Percentiles rank a stretch among this genome's conserved stretches.
Conservation (phyloP, 768 basidiomycete genomes). For the Termitomyces bulborhizus region DNA sequence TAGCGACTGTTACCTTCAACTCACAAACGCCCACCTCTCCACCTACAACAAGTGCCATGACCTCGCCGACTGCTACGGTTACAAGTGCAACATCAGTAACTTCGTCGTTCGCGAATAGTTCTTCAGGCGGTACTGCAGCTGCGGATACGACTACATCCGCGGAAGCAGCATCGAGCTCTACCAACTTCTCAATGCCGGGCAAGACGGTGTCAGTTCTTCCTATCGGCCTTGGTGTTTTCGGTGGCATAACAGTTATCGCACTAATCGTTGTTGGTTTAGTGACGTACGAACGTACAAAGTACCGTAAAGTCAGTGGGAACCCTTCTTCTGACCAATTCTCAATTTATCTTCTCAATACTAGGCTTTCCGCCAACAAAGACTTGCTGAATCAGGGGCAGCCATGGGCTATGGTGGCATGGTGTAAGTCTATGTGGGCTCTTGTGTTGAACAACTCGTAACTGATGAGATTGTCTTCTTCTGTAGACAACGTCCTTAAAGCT, state of each 20-base stretch:
- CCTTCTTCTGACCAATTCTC: neutral
- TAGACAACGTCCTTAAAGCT: conserved; percentile 15
- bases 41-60: neutral
- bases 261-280: conserved; percentile 78
- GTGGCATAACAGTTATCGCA: conserved; percentile 80
- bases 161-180: conserved; percentile 27
- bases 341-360: conserved; percentile 21
- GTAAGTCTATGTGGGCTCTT: conserved; percentile 20
- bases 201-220: conserved; percentile 71
- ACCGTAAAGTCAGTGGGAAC: conserved; percentile 59
- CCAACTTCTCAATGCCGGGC: conserved; percentile 62
- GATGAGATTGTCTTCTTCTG: neutral
- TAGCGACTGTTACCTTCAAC: conserved; percentile 9
- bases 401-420: conserved; percentile 59
- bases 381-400: conserved; percentile 53
- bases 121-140: conserved; percentile 11
- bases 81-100: neutral
- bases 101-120: conserved; percentile 3
- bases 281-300: conserved; percentile 82
- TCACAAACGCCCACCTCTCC: neutral
- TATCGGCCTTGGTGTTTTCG: conserved; percentile 79
- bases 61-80: neutral
- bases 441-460: neutral
- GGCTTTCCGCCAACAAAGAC: conserved; percentile 71
- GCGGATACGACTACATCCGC: conserved; percentile 7